Evolutionary conservation across 1,284 basidiomycete species (phyloP).

Genomic region (Neonothopanus nambi): DNA sequence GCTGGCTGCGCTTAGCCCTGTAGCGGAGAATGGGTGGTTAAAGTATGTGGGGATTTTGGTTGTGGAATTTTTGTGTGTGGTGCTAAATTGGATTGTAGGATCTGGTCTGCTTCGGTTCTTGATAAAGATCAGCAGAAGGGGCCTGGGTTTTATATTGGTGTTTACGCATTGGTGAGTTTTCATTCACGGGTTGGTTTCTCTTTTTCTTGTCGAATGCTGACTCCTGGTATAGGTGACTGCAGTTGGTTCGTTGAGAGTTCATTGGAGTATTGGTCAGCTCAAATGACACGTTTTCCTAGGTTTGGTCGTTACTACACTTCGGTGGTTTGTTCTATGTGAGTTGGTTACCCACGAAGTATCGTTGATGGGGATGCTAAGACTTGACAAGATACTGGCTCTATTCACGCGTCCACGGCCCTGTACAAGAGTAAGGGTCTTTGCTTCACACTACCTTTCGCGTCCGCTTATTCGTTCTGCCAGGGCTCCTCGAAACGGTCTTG

Average conservation of each 20-base stretch:
- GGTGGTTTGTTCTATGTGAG: slow-evolving; percentile 70
- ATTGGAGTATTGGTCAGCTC: background rate
- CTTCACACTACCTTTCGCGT: background rate
- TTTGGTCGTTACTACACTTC: slow-evolving; percentile 62
- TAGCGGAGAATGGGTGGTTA: slow-evolving; percentile 84
- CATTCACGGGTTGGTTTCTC: background rate
- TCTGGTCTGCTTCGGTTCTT: slow-evolving; percentile 62
- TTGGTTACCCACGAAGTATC: slow-evolving; percentile 6
- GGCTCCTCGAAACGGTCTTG: slow-evolving; percentile 80
- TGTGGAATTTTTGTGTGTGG: slow-evolving; percentile 10
- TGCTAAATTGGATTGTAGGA: slow-evolving; percentile 34
- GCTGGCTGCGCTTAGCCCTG: slow-evolving; percentile 71
- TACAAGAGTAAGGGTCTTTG: slow-evolving; percentile 58
- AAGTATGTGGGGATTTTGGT: slow-evolving; percentile 41
- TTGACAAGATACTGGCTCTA: slow-evolving; percentile 60
- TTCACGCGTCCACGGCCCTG: slow-evolving; percentile 68
- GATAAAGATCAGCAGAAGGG: slow-evolving; percentile 37
- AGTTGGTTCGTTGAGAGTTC: slow-evolving; percentile 24
- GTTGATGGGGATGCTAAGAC: slow-evolving; percentile 10
- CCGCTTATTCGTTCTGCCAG: slow-evolving; percentile 28
- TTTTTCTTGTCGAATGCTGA: background rate
- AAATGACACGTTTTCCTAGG: slow-evolving; percentile 35
- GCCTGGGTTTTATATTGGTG: slow-evolving; percentile 71
- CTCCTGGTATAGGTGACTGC: slow-evolving; percentile 37
- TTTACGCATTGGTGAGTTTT: slow-evolving; percentile 67